Evolutionary conservation across 768 basidiomycete genomes (phyloP), one percentile per base, ranked within the genome.

Genomic region (Pisolithus albus): DNA sequence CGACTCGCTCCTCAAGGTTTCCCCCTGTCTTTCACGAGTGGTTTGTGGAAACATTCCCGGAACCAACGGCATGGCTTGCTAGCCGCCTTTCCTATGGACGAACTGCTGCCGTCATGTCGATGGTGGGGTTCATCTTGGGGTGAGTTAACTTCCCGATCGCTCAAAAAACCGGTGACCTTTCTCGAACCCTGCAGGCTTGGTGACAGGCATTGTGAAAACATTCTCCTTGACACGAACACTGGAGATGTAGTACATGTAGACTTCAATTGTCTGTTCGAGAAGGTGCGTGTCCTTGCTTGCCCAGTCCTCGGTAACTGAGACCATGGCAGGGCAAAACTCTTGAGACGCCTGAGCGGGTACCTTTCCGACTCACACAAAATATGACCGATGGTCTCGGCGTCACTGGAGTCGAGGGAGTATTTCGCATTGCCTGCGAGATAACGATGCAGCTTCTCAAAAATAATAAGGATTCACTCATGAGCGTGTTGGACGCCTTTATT

Each of bases 71-170:
- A 0, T 99, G 96, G 96, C 77, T 98, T 15, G 80, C 85, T 1
- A 88, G 88, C 64, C 83, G 95, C n/a, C 67, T 91, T 58, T 75
- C 82, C 1, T 99, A 94, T 63, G 84, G 80, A 4, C 78, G 95
- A 40, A 96, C 95, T 0, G 81, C 88, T 0, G 96, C 95, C 0
- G 96, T 98, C 49, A 98, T 96, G 86, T 96, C 89, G 1, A 98
- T 99, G 89, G 89, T 98, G 19, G 96, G 96, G 10, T 95, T 89
- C 61, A 92, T 99, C 40, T 74, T 98, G 11, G 95, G 95, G 92
- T 95, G 56, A 43, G 53, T 30, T 49, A 21, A 7, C 23, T 13
- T 6, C 10, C 16, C 5, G 18, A 23, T 5, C 18, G 24, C 32
- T 23, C 32, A 19, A 5, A 30, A 32, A 36, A 24, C 50, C 32